Base-by-base conservation (phyloP, 768 basidiomycete genomes). In the Dacryopinax spathularia region DNA sequence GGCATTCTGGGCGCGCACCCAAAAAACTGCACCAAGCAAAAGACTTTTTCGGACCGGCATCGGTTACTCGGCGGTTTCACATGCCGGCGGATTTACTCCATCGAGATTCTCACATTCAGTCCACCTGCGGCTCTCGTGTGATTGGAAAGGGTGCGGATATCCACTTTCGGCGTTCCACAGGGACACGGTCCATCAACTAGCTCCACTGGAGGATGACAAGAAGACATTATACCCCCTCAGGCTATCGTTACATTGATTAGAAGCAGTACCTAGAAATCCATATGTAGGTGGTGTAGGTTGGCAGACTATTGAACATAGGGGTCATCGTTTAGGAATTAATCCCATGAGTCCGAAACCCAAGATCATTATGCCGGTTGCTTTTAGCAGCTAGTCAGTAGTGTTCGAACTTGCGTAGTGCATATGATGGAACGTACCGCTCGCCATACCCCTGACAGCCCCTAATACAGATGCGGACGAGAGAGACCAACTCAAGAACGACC, bases 301-400 rank as follows among this genome's bases (percentile, higher is more conserved):
- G n/a, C n/a, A n/a, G n/a, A n/a, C n/a, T n/a, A n/a, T n/a, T n/a
- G n/a, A n/a, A n/a, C n/a, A n/a, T n/a, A n/a, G 7, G 9, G 15
- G 48, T 56, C 31, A 56, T 56, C 48, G 48, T 29, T 56, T 56
- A 29, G 48, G 48, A 5, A 56, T 56, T 31, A 56, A 56, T 13
- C 48, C 48, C 10, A 56, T 25, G 4, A 56, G 25, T 27, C 48
- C 48, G 25, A 56, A 56, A 9, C 48, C 48, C 48, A 56, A 56
- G 29, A 56, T 56, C 48, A 56, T 56, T 31, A 56, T 56, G 48
- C 48, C 48, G 15, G 48, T 56, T 31, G 48, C 48, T 56, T 9
- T 27, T 22, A 31, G 25, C 13, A 56, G 48, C 25, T 25, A 9
- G 31, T 29, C 25, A 5, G 10, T 6, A 20, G 18, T 15, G 5